Base-by-base conservation (phyloP, 1,139 yeast species). In the Sporopachydermia cereana region DNA sequence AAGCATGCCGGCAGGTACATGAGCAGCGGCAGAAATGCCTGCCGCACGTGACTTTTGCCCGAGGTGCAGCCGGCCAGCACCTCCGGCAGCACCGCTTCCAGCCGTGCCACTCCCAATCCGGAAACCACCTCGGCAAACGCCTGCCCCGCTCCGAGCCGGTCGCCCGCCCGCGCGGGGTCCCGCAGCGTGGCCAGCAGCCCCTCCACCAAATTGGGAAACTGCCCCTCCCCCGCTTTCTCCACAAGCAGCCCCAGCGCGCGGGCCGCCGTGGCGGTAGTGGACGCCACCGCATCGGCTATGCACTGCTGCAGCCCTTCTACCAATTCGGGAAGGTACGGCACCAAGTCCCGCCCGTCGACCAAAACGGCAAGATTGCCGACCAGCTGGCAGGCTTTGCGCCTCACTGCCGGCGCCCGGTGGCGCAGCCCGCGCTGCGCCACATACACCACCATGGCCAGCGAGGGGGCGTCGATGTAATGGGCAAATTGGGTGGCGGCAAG, bases 271-370 rank as follows among this genome's bases (percentile, higher is more conserved):
- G 97, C 93, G 61, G 98, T 78, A 0, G 98, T 91, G 41, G 83
- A 85, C 31, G 98, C 96, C 44, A 93, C 98, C 1, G 98, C 98
- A 57, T 93, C 99, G 47, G 93, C 96, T 95, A 93, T 89, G 1
- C 97, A 95, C 41, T 75, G 71, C 60, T 91, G 96, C 49, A 93
- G 75, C 56, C 88, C 96, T 14, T 77, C 73, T 42, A 89, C 82
- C 54, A 93, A 70, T 44, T 78, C 75, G 23, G 77, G 74, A 55
- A 93, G 69, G 63, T 93, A 91, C 24, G 96, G 96, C 49, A 77
- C 67, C 50, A 93, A 71, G 60, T 93, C 98, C 53, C 76, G 78
- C 22, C 86, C 72, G 54, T 89, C 97, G 21, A 94, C 96, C 56
- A 93, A 72, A 61, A 91, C 86, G 2, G 98, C 88, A 97, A 93